Evolutionary conservation across 106 monocot genomes (phyloP).

Genomic region (Hemerocallis citrina): DNA sequence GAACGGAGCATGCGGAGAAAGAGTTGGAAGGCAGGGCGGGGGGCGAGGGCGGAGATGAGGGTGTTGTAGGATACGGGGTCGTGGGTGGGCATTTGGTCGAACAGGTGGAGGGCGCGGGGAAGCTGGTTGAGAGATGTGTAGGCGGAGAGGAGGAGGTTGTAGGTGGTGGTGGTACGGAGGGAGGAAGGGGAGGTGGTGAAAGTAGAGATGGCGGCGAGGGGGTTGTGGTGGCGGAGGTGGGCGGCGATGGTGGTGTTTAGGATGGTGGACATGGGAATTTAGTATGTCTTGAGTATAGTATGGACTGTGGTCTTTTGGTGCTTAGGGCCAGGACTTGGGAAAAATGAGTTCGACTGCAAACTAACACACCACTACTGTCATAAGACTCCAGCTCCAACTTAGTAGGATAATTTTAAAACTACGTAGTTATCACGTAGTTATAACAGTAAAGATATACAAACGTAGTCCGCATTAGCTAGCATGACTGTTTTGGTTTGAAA

Average conservation of each 20-base stretch:
- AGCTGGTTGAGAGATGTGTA: background rate
- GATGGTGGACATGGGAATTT: background rate
- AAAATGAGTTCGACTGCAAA: too few species aligned
- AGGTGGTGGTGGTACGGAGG: constrained; percentile 11
- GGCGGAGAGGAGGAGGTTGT: constrained; percentile 13
- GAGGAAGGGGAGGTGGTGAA: constrained; percentile 7
- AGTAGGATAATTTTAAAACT: too few species aligned
- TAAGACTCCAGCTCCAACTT: too few species aligned
- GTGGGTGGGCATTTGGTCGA: constrained; percentile 10
- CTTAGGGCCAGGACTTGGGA: too few species aligned
- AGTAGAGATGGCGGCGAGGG: background rate
- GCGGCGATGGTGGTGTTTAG: constrained; percentile 8
- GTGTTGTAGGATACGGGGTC: constrained; percentile 31
- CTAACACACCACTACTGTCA: too few species aligned
- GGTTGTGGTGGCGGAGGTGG: constrained; percentile 4
- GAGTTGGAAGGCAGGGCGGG: constrained; percentile 2
- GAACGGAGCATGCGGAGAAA: constrained; percentile 25
- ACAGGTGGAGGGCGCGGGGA: constrained; percentile 8
- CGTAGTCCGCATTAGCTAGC: too few species aligned
- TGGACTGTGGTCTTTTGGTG: too few species aligned
- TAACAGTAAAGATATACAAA: too few species aligned
- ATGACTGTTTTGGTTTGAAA: too few species aligned
- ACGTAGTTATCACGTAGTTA: too few species aligned
- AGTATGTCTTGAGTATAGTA: too few species aligned
- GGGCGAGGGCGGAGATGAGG: constrained; percentile 9